A percentile compares a stretch with the other conserved stretches of the same genome.
These are phyloP conservation scores for Neolecta irregularis DNA, from an alignment of 1,139 yeast genomes.

Conservation along the genomic window DNA sequence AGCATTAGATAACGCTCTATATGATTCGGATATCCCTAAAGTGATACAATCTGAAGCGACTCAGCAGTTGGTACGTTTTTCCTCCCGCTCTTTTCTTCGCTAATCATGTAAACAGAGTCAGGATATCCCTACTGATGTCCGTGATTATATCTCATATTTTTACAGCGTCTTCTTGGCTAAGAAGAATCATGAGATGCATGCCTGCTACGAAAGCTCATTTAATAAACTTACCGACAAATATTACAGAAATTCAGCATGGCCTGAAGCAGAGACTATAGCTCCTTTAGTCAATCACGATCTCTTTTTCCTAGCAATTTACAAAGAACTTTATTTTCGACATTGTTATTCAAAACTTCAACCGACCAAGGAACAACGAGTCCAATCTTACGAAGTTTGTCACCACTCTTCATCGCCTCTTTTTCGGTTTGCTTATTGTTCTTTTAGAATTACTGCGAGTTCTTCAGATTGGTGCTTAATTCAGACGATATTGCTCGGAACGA, in stretches of 20 bases:
- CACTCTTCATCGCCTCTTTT: background rate
- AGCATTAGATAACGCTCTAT: too few relatives aligned
- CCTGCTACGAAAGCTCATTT: conserved; percentile 32
- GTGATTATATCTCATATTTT: conserved; percentile 31
- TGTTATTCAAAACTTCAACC: conserved; percentile 32
- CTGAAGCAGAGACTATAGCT: conserved; percentile 32
- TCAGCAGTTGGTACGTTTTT: too few relatives aligned
- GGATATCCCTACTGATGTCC: conserved; percentile 34
- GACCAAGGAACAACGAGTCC: conserved; percentile 31
- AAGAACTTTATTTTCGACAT: conserved; percentile 36
- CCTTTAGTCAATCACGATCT: conserved; percentile 32
- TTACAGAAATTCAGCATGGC: conserved; percentile 32
- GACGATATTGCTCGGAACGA: conserved; percentile 32
- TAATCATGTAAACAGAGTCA: too few relatives aligned
- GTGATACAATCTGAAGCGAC: too few relatives aligned
- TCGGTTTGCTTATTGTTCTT: background rate
- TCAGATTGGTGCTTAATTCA: conserved; percentile 31
- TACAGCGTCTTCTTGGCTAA: conserved; percentile 30
- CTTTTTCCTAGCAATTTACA: conserved; percentile 31
- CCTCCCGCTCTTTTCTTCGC: too few relatives aligned
- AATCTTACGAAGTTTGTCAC: conserved; percentile 26
- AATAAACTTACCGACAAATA: conserved; percentile 33
- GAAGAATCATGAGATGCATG: conserved; percentile 30
- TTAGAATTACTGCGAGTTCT: conserved; percentile 32
- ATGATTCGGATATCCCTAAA: too few relatives aligned